Percentiles rank a stretch among this genome's conserved stretches.
These are phyloP conservation scores for Phylloporus sp. DNA, from an alignment of 768 basidiomycete species.

Conservation along the genomic window DNA sequence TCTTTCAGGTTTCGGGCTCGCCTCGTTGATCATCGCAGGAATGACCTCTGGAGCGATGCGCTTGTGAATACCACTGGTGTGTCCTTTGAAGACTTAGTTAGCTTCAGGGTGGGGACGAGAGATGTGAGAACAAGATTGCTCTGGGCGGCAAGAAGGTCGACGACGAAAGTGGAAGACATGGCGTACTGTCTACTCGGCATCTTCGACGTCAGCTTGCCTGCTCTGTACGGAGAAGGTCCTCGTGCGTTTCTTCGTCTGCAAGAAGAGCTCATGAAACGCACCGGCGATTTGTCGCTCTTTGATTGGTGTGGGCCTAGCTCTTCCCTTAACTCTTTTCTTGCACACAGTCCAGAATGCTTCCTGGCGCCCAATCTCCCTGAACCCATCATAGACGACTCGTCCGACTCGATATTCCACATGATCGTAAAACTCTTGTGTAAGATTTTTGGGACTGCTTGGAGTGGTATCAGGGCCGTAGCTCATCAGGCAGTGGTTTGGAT, in stretches of 20 bases:
- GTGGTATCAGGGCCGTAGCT: constrained; percentile 4
- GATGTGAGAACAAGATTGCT: constrained; percentile 17
- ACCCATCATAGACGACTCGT: constrained; percentile 4
- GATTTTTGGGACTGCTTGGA: constrained; percentile 9
- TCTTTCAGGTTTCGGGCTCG: constrained; percentile 20
- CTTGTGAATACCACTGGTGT: constrained; percentile 16
- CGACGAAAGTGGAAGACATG: constrained; percentile 27
- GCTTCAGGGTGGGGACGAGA: constrained; percentile 13
- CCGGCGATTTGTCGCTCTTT: constrained; percentile 20
- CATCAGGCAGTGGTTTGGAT: not conserved
- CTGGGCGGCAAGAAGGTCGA: constrained; percentile 28
- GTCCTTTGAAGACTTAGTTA: constrained; percentile 1
- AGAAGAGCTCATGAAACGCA: constrained; percentile 28
- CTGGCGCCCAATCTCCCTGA: not conserved
- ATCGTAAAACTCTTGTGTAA: constrained; percentile 10
- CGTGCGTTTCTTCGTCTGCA: constrained; percentile 29
- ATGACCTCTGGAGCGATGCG: constrained; percentile 11
- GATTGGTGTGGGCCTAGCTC: constrained; percentile 25
- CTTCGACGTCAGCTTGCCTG: constrained; percentile 27
- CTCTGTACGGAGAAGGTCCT: constrained; percentile 25
- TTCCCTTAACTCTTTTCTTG: constrained; percentile 21
- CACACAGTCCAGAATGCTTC: constrained; percentile 17
- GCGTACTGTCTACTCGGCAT: constrained; percentile 31
- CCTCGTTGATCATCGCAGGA: constrained; percentile 18
- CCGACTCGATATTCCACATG: constrained; percentile 9